Evolutionary conservation across 2,329 filamentous ascomycete genomes (phyloP).

Genomic region (Colletotrichum sp.): DNA sequence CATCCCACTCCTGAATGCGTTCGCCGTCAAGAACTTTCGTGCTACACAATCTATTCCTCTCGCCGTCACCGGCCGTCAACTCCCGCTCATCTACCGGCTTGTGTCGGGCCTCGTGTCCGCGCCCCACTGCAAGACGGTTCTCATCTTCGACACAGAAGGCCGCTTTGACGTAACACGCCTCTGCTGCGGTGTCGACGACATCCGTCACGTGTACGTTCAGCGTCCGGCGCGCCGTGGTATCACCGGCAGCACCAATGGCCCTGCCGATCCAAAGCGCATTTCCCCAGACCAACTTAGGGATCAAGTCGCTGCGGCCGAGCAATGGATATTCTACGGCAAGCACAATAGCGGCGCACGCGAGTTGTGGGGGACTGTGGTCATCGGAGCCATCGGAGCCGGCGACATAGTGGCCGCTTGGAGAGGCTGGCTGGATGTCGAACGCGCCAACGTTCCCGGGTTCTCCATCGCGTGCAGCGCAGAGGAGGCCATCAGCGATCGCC

Average conservation of each 20-base stretch:
- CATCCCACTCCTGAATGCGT: conserved; percentile 50
- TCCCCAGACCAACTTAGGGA: conserved; percentile 31
- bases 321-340: conserved; percentile 56
- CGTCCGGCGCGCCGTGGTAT: conserved; percentile 37
- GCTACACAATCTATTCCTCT: conserved; percentile 52
- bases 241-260: conserved; percentile 19
- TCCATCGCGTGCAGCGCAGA: conserved; percentile 41
- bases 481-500: conserved; percentile 49
- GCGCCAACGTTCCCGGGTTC: conserved; percentile 45
- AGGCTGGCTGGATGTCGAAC: conserved; percentile 60
- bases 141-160: conserved; percentile 60
- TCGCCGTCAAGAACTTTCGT: conserved; percentile 52
- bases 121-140: conserved; percentile 52
- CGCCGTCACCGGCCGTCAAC: conserved; percentile 55
- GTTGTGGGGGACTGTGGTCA: conserved; percentile 64
- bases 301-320: conserved; percentile 44
- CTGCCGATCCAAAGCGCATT: conserved; percentile 5
- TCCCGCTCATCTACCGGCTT: conserved; percentile 62
- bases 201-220: conserved; percentile 57
- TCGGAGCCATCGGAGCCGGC: conserved; percentile 43
- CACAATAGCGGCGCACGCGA: conserved; percentile 49
- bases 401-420: conserved; percentile 44
- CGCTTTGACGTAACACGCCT: conserved; percentile 60
- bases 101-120: conserved; percentile 54
- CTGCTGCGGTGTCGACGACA: conserved; percentile 37